Evolutionary conservation across 2,329 filamentous ascomycete genomes (phyloP).

Genomic region (Metarhizium humberi): DNA sequence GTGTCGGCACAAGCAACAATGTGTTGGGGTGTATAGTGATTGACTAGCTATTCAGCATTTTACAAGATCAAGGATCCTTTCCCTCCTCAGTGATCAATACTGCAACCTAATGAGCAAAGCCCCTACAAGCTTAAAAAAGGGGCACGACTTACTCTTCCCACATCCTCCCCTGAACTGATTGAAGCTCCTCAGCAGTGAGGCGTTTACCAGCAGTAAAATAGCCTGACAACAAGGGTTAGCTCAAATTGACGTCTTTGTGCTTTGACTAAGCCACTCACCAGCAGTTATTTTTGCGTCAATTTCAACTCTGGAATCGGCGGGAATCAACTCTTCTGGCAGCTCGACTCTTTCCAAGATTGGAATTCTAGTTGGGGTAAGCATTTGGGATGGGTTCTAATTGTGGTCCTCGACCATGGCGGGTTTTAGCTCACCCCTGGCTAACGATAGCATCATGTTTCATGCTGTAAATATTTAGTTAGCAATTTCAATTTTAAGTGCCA

Average conservation of each 20-base stretch:
- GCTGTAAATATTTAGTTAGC: slow-evolving; percentile 29
- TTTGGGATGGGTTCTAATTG: background rate
- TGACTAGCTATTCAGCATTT: background rate
- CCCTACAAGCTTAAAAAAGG: background rate
- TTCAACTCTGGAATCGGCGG: slow-evolving; percentile 90
- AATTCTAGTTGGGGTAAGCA: slow-evolving; percentile 40
- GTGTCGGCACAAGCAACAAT: background rate
- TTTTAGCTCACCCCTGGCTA: slow-evolving; percentile 53
- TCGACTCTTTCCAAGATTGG: slow-evolving; percentile 85
- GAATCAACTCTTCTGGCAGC: slow-evolving; percentile 88
- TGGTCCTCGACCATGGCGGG: background rate
- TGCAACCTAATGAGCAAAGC: background rate
- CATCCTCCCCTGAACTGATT: slow-evolving; percentile 76
- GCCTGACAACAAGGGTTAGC: slow-evolving; percentile 27
- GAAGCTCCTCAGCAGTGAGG: slow-evolving; percentile 78
- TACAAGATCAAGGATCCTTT: background rate
- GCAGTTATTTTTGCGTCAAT: slow-evolving; percentile 98
- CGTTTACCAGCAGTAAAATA: slow-evolving; percentile 83
- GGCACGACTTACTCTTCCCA: slow-evolving; percentile 64
- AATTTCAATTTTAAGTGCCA: background rate
- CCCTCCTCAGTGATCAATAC: slow-evolving; percentile 7
- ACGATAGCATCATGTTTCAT: slow-evolving; percentile 92
- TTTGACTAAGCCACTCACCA: slow-evolving; percentile 42
- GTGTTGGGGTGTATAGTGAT: background rate
- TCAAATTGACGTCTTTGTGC: background rate